Evolutionary conservation across 1,284 basidiomycete genomes (phyloP).

Genomic region (Apiotrichum brassicae): DNA sequence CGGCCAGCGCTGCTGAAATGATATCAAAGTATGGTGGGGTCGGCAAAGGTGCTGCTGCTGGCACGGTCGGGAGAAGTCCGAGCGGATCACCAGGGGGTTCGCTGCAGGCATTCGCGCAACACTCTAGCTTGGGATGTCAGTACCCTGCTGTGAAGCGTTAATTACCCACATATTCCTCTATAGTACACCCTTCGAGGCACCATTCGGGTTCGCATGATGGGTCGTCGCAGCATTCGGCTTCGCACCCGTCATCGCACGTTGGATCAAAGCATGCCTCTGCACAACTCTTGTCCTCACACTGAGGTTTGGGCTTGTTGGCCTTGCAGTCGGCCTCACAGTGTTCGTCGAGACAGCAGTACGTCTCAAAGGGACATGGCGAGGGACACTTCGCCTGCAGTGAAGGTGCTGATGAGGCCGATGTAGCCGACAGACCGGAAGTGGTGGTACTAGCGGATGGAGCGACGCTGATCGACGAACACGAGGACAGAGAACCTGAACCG

Average conservation of each 20-base stretch:
- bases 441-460: neutral
- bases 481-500: neutral
- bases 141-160: neutral
- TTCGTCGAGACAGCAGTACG: slow-evolving; percentile 23
- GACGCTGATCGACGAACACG: neutral
- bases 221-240: slow-evolving; percentile 10
- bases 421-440: neutral
- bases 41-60: neutral
- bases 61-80: neutral
- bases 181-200: slow-evolving; percentile 16
- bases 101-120: slow-evolving; percentile 24
- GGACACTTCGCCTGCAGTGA: neutral
- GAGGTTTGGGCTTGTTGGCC: neutral
- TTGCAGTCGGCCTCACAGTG: slow-evolving; percentile 10
- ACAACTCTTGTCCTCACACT: neutral
- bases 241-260: slow-evolving; percentile 4
- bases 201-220: slow-evolving; percentile 21
- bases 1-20: slow-evolving; percentile 3
- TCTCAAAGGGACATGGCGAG: slow-evolving; percentile 15
- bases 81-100: slow-evolving; percentile 4
- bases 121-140: slow-evolving; percentile 28
- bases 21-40: slow-evolving; percentile 4
- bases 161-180: slow-evolving; percentile 39
- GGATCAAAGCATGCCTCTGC: slow-evolving; percentile 14
- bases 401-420: neutral